phyloP scores from a whole-genome alignment of 2,329 filamentous ascomycete genomes.

The Lachnellula cervina region DNA sequence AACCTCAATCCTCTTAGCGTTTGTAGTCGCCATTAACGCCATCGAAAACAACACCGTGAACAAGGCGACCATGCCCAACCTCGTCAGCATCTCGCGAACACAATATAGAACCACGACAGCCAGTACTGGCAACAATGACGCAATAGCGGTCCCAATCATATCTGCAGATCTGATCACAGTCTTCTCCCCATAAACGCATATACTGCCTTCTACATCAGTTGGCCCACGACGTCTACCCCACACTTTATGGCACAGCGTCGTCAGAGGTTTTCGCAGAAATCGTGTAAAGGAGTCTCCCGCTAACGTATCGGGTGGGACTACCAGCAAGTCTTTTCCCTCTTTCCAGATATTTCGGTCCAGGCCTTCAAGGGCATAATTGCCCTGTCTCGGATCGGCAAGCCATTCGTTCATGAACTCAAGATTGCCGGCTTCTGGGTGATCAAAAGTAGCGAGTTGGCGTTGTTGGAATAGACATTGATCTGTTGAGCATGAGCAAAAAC shows the following conservation, averaged over 20 bases:
- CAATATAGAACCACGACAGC: constrained; percentile 7
- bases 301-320: neutral
- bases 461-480: constrained; percentile 1
- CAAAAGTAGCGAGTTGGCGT: neutral
- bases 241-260: neutral
- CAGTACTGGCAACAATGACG: neutral
- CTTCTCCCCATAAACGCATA: neutral
- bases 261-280: neutral
- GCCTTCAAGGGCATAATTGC: neutral
- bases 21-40: constrained; percentile 15
- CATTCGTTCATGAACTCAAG: neutral
- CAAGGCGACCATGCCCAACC: constrained; percentile 13
- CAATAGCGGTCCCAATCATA: neutral
- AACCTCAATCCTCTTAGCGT: constrained; percentile 13
- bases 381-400: neutral
- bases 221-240: neutral
- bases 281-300: neutral
- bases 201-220: neutral
- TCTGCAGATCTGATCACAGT: neutral
- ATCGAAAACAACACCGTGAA: constrained; percentile 17
- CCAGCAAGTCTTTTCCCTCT: neutral
- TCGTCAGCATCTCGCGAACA: neutral
- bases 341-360: neutral
- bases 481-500: neutral
- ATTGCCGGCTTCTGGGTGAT: neutral